Percentiles rank a stretch among this genome's conserved stretches.
Evolutionary conservation across 306 rosid species (phyloP).

Genomic region (Oxytropis ochrocephala): DNA sequence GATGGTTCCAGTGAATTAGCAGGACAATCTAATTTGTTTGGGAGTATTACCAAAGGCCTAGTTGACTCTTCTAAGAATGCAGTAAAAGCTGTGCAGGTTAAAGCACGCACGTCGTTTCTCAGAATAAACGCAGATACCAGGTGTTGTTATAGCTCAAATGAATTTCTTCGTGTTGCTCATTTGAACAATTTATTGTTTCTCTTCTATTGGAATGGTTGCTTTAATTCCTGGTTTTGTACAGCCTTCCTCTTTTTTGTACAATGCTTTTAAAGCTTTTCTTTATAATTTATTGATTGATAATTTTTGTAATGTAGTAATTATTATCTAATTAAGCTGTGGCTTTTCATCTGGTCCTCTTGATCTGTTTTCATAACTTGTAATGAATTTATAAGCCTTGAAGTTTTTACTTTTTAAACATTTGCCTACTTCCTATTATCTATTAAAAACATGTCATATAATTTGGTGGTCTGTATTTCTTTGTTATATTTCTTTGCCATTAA

Average conservation of each 20-base stretch:
- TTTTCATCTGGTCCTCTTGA: not conserved
- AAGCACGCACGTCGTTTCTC: slow-evolving; percentile 98
- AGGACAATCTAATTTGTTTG: slow-evolving; percentile 70
- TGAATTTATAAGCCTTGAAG: slow-evolving; percentile 2
- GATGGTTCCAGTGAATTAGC: slow-evolving; percentile 47
- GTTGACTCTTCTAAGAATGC: slow-evolving; percentile 91
- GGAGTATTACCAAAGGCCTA: slow-evolving; percentile 71
- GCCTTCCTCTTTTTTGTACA: not conserved
- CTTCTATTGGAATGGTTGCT: not conserved
- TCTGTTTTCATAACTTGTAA: not conserved
- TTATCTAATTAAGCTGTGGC: not conserved
- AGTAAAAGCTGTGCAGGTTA: slow-evolving; percentile 97
- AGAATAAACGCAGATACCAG: slow-evolving; percentile 97
- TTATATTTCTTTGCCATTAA: not conserved
- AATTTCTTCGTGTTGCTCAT: slow-evolving; percentile 5
- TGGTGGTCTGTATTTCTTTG: not conserved
- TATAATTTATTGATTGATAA: not conserved
- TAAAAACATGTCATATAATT: not conserved
- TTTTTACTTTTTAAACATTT: not conserved
- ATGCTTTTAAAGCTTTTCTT: not conserved
- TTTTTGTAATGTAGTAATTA: not conserved
- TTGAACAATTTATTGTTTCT: not conserved
- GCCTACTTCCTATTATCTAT: not conserved
- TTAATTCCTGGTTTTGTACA: not conserved
- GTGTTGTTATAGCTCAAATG: slow-evolving; percentile 37